These are phyloP conservation scores for Gracilaria domingensis DNA, from an alignment of 23 red algal genomes.

Conservation along the genomic window DNA sequence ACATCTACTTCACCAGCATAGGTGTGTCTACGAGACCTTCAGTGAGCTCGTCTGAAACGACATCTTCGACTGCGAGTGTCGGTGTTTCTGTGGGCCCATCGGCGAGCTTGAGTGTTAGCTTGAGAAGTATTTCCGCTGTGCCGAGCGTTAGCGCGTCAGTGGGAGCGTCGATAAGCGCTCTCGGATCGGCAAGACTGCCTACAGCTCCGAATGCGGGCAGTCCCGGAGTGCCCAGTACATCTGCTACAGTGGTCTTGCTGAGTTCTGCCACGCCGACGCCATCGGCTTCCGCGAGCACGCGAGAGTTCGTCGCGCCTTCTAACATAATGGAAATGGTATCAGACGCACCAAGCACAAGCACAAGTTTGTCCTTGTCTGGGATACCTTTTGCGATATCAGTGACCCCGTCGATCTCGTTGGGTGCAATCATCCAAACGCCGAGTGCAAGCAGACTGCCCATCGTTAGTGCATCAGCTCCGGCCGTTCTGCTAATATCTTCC, in stretches of 20 bases:
- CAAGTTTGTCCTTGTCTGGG: conserved; percentile 6
- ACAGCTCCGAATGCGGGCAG: background rate
- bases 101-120: background rate
- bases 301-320: conserved; percentile 19
- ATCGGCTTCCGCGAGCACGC: background rate
- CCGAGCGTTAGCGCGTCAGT: conserved; percentile 9
- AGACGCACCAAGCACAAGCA: conserved; percentile 30
- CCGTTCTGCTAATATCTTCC: background rate
- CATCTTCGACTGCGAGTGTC: background rate
- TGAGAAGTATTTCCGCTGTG: conserved; percentile 8
- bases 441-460: background rate
- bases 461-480: conserved; percentile 3
- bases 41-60: background rate
- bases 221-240: background rate
- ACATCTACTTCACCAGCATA: conserved; percentile 13
- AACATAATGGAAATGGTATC: conserved; percentile 19
- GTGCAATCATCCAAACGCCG: background rate
- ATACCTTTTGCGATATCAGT: background rate
- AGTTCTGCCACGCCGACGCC: conserved; percentile 16
- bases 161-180: background rate
- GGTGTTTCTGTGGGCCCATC: background rate
- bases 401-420: conserved; percentile 5
- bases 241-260: background rate
- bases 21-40: background rate
- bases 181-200: background rate